Evolutionary conservation across 495 filamentous ascomycete genomes (phyloP).

Genomic region (Lentithecium fluviatile): DNA sequence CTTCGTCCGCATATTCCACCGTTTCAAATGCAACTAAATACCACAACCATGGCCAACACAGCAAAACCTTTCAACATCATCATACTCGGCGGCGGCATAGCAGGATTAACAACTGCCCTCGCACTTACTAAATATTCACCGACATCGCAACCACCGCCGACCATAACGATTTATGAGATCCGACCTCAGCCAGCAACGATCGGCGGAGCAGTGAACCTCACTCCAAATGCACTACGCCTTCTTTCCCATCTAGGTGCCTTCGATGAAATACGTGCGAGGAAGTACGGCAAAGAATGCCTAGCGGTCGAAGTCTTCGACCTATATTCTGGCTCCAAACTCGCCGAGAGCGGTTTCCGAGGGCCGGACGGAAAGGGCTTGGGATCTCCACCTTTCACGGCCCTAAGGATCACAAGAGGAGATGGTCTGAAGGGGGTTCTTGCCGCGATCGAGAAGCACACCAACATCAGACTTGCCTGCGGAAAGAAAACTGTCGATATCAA

Average conservation of each 20-base stretch:
- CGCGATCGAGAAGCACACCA: slow-evolving; percentile 37
- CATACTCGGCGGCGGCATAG: slow-evolving; percentile 59
- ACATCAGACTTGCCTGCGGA: slow-evolving; percentile 43
- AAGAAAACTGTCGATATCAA: slow-evolving; percentile 44
- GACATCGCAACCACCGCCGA: slow-evolving; percentile 44
- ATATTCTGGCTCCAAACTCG: slow-evolving; percentile 47
- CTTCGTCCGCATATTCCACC: too few relatives aligned
- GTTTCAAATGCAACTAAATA: neutral
- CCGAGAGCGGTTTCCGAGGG: slow-evolving; percentile 36
- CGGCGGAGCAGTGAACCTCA: slow-evolving; percentile 63
- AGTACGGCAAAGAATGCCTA: slow-evolving; percentile 46
- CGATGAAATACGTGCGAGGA: slow-evolving; percentile 43
- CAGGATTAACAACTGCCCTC: slow-evolving; percentile 56
- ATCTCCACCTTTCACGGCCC: slow-evolving; percentile 36
- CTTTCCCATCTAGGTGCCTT: slow-evolving; percentile 57
- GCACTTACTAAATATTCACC: slow-evolving; percentile 51
- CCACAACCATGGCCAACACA: neutral
- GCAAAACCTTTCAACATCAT: slow-evolving; percentile 28
- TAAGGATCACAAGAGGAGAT: slow-evolving; percentile 40
- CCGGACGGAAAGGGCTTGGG: slow-evolving; percentile 39
- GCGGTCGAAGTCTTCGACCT: slow-evolving; percentile 51
- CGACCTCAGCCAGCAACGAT: slow-evolving; percentile 56
- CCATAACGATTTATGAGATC: slow-evolving; percentile 58
- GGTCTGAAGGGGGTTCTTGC: slow-evolving; percentile 48
- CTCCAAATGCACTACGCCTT: slow-evolving; percentile 59